These are phyloP conservation scores for Chlorella variabilis DNA, from an alignment of 163 green algal genomes.

Conservation along the genomic window DNA sequence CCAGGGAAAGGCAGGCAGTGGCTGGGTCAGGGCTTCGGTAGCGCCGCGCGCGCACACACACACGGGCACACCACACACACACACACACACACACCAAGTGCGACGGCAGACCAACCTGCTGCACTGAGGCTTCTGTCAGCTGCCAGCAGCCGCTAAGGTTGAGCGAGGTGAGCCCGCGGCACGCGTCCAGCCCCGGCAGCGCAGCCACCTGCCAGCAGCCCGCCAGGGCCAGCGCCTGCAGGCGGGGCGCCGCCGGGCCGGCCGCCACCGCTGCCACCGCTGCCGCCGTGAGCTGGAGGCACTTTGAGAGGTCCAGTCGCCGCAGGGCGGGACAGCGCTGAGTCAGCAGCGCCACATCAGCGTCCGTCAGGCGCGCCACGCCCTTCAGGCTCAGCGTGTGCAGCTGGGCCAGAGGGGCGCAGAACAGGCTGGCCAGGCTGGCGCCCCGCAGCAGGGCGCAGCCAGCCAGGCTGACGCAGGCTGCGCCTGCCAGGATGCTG, in stretches of 20 bases:
- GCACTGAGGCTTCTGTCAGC: background rate
- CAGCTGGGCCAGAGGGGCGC: slow-evolving; percentile 16
- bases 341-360: background rate
- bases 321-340: background rate
- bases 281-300: slow-evolving; percentile 12
- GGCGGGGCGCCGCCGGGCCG: background rate
- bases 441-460: background rate
- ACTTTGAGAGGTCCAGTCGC: slow-evolving; percentile 10
- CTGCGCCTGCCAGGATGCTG: background rate
- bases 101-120: slow-evolving; percentile 13
- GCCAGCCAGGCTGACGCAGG: background rate
- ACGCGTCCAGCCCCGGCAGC: background rate
- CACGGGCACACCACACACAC: too few relatives aligned
- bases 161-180: background rate
- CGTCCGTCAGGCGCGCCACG: background rate
- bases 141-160: slow-evolving; percentile 31
- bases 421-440: background rate
- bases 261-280: background rate
- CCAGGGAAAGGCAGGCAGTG: background rate
- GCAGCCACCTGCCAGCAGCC: slow-evolving; percentile 22
- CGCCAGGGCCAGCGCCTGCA: slow-evolving; percentile 10
- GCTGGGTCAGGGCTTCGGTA: too few relatives aligned
- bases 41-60: too few relatives aligned
- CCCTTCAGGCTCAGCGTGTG: slow-evolving; percentile 8
- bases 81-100: too few relatives aligned